Base-by-base conservation (phyloP, 768 basidiomycete species). In the Tulasnella sp. region DNA sequence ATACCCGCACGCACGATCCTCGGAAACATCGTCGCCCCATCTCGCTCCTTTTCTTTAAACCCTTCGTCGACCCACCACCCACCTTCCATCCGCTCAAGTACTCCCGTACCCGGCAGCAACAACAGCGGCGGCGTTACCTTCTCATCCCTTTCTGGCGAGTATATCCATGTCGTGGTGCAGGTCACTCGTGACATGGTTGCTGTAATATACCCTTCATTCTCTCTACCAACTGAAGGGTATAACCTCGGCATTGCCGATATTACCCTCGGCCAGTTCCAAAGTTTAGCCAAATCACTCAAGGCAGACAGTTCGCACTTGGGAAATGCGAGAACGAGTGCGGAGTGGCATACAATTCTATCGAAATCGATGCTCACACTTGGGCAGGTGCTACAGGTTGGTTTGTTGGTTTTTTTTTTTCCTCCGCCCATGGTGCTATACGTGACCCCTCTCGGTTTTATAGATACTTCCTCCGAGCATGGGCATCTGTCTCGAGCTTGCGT, bases 141-240 rank as follows among this genome's bases (percentile, higher is more conserved):
- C 32, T 91, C 91, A 2, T 98, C 96, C 3, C 77, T 98, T 15
- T 80, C 82, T 27, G 95, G 94, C n/a, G 84, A 81, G 65, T 95
- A 93, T 73, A 75, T 95, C 34, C 85, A 89, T 66, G 74, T 87
- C 50, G 80, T 86, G 32, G 82, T 98, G 8, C 96, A 99, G 72
- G 86, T 97, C 59, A 97, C 96, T 5, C 80, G 84, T 60, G 96
- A 99, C 70, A 72, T 86, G 27, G 82, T 92, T n/a, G 89, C 96
- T 0, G 92, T 99, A 43, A 77, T 88, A 0, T 96, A 77, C 68
- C 74, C 83, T 19, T 79, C 83, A n/a, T 87, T 83, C 83, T 68
- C 75, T 26, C 73, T 99, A 21, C 91, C 93, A 0, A 78, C 83
- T 52, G 73, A 79, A 4, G 53, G 24, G 1, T 80, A 88, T 64